These are phyloP conservation scores for Eimeria brunetti DNA, from an alignment of 169 alveolate species.

Conservation along the genomic window DNA sequence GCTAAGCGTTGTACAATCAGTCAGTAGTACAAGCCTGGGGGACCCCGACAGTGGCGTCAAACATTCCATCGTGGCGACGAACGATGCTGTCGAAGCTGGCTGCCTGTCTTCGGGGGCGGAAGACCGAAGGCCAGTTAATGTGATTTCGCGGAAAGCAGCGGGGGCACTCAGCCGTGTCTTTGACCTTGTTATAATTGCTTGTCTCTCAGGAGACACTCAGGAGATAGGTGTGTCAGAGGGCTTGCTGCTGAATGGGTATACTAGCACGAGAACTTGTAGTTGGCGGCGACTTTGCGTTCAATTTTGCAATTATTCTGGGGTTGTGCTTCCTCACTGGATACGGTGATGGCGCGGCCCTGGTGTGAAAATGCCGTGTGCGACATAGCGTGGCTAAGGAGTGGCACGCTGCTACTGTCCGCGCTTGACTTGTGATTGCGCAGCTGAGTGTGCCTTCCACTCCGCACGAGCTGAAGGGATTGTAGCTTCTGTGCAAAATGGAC, in stretches of 20 bases:
- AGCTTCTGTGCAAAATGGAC: conserved; percentile 77
- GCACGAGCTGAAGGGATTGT: conserved; percentile 60
- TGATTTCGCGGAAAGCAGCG: conserved; percentile 47
- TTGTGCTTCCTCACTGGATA: background rate
- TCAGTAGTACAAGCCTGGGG: background rate
- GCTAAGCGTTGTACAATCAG: conserved; percentile 19
- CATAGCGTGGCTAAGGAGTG: background rate
- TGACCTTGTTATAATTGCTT: conserved; percentile 53
- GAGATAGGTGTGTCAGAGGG: conserved; percentile 7
- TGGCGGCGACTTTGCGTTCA: too few species aligned
- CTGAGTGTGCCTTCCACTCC: conserved; percentile 40
- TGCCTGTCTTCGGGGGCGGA: background rate
- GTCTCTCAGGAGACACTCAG: conserved; percentile 45
- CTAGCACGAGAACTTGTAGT: background rate
- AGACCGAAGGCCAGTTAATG: conserved; percentile 51
- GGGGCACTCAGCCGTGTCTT: background rate
- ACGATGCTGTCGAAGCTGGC: background rate
- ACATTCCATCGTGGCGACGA: conserved; percentile 6
- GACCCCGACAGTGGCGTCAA: conserved; percentile 9
- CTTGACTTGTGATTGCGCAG: conserved; percentile 43
- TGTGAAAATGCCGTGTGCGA: background rate
- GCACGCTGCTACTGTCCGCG: background rate
- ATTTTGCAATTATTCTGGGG: background rate
- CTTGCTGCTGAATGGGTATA: background rate
- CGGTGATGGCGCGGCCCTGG: background rate